phyloP scores from a whole-genome alignment of 2,329 filamentous ascomycete species.

The Paecilomyces niveus region DNA sequence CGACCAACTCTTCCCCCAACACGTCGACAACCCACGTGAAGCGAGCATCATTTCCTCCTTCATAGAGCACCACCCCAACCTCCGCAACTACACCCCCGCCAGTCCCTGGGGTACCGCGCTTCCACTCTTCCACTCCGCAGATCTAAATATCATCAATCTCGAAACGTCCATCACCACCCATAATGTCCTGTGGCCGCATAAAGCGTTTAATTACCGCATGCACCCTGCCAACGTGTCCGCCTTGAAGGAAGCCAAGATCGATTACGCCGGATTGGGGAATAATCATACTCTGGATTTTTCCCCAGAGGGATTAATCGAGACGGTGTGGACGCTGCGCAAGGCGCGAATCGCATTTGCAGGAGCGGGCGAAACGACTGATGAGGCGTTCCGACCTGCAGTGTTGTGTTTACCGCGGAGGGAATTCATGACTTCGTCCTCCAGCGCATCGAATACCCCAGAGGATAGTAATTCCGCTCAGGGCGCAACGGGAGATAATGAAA shows the following conservation, averaged over 20 bases:
- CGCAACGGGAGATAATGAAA: background rate
- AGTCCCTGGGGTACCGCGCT: slow-evolving; percentile 31
- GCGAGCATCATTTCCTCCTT: slow-evolving; percentile 12
- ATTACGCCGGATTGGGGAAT: slow-evolving; percentile 32
- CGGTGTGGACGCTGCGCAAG: slow-evolving; percentile 19
- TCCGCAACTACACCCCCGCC: slow-evolving; percentile 15
- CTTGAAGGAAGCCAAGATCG: slow-evolving; percentile 22
- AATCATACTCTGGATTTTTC: slow-evolving; percentile 35
- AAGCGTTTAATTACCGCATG: slow-evolving; percentile 35
- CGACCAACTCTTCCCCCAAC: slow-evolving; percentile 31
- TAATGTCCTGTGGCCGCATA: slow-evolving; percentile 27
- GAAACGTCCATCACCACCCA: slow-evolving; percentile 32
- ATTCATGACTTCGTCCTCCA: background rate
- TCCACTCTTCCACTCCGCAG: slow-evolving; percentile 21
- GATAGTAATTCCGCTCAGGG: background rate
- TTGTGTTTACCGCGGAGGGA: slow-evolving; percentile 14
- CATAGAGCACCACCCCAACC: slow-evolving; percentile 11
- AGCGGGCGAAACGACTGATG: slow-evolving; percentile 21
- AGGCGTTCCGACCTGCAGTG: slow-evolving; percentile 21
- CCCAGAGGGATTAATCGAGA: slow-evolving; percentile 27
- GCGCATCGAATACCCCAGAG: too few relatives aligned
- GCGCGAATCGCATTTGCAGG: slow-evolving; percentile 23
- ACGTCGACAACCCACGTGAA: slow-evolving; percentile 22
- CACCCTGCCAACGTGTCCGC: slow-evolving; percentile 30
- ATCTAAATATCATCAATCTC: slow-evolving; percentile 34